phyloP scores from a whole-genome alignment of 768 basidiomycete species.

The Holtermanniella nyarrowii region DNA sequence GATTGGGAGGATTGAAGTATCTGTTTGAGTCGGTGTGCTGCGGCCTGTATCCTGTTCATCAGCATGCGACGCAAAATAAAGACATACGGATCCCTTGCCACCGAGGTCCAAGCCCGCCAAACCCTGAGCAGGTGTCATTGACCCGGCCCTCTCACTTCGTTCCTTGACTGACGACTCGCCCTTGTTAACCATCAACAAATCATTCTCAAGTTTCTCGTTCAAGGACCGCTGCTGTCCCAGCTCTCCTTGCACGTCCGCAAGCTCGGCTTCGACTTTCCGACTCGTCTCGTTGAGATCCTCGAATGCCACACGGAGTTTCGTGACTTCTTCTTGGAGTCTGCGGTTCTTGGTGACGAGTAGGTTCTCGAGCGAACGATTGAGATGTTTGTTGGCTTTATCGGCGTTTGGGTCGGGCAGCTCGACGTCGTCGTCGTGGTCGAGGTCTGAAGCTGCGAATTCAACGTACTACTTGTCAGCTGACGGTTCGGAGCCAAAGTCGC shows the following conservation, averaged over 20 bases:
- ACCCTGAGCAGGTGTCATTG: slow-evolving; percentile 34
- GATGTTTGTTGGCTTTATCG: slow-evolving; percentile 63
- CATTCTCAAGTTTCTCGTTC: slow-evolving; percentile 85
- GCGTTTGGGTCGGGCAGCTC: slow-evolving; percentile 82
- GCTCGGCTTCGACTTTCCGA: slow-evolving; percentile 50
- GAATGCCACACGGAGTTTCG: slow-evolving; percentile 76
- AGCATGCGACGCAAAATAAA: slow-evolving; percentile 5
- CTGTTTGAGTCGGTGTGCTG: slow-evolving; percentile 32
- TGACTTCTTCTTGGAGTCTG: slow-evolving; percentile 80
- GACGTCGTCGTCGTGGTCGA: slow-evolving; percentile 42
- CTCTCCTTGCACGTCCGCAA: slow-evolving; percentile 54
- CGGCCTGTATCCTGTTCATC: not conserved
- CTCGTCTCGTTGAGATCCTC: slow-evolving; percentile 67
- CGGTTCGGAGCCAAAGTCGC: slow-evolving; percentile 9
- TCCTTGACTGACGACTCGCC: slow-evolving; percentile 3
- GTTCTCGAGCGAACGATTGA: slow-evolving; percentile 74
- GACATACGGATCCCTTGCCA: slow-evolving; percentile 8
- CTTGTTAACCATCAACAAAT: slow-evolving; percentile 66
- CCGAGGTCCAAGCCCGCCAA: slow-evolving; percentile 67
- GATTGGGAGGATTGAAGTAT: slow-evolving; percentile 93
- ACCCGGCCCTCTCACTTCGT: not conserved
- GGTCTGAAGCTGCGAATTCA: slow-evolving; percentile 84
- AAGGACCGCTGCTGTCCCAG: slow-evolving; percentile 65
- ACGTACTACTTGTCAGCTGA: slow-evolving; percentile 58
- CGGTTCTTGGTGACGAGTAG: slow-evolving; percentile 91